Evolutionary conservation across 2,329 filamentous ascomycete genomes (phyloP), one percentile per base, ranked within the genome.

Genomic region (Venturia aucupariae): DNA sequence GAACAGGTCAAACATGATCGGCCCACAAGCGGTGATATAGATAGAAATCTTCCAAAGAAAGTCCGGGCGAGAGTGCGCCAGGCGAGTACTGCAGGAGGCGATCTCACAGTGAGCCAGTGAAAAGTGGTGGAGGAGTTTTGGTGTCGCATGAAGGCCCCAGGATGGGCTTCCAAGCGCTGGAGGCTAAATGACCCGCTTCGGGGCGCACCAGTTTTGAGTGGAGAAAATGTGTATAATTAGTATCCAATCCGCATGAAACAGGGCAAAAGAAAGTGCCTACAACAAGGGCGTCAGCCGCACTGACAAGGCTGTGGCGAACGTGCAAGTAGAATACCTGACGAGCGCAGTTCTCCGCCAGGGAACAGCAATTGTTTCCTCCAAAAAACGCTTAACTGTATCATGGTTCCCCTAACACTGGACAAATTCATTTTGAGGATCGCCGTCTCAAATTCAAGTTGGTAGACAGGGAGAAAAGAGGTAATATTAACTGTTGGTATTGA

Each of bases 221-320:
- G 51, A 35, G 51, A 57, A 35, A 35, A 35, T 32, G 51, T n/a
- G 7, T 57, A 57, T 57, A 57, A 57, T 57, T 57, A 57, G 30
- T 22, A 55, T 7, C 24, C 48, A 32, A 55, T 55, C 17, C n/a
- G 27, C 15, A 57, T 19, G 51, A 35, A 35, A 10, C 15, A 11
- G 51, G 51, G 27, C 30, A 35, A 35, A 57, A 57, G 4, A 19
- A 10, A 54, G 48, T 27, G 4, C 48, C 48, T 24, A 32, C 24
- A 1, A n/a, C 27, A 35, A 3, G 51, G 51, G 13, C 27, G 15
- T 57, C 15, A 57, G 51, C 51, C 19, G 5, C 30, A n/a, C 4
- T 11, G 27, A 35, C n/a, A 10, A 35, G 51, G 51, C 51, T 57
- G 27, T 57, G 1, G 30, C 30, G 19, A 57, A 57, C 22, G 13